Evolutionary conservation across 805 yeast species (phyloP), one percentile per base, ranked within the genome.

Genomic region (Candida taoyuanica): DNA sequence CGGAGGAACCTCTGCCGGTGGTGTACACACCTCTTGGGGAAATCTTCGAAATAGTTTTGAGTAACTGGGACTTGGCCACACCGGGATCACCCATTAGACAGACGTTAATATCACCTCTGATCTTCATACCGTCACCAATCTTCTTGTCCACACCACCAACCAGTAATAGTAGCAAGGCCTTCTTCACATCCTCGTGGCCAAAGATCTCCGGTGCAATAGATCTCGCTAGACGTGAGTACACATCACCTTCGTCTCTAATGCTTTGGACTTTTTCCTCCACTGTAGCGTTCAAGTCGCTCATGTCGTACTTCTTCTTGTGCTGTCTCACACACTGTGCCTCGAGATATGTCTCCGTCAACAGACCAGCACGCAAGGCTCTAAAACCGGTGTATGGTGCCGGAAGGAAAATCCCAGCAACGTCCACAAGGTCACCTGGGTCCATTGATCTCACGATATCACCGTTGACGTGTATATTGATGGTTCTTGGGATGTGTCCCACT

Each of bases 51-150:
- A 93, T 86, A 24, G 94, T 83, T 60, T 93, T 93, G 47, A 93
- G 70, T 56, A 93, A 69, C 71, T 93, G 98, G 3, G 98, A 93
- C 64, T 93, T 93, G 56, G 98, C 98, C 38, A 93, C 98, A 71
- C 98, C 98, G 29, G 98, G 98, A 58, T 93, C 98, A 53, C 98
- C 98, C 97, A 93, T 91, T 36, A 93, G 71, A 66, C 97, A 83
- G 39, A 93, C 76, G 57, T 93, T 93, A 51, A 93, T 85, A 60
- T 93, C 98, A 55, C 98, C 98, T 69, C 99, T 81, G 55, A 93
- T 93, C 56, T 83, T 79, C 86, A 93, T 79, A 49, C 99, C 99
- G 64, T 93, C 98, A 31, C 95, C 95, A 52, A 91, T 78, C 55
- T 80, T 85, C 60, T 93, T 93, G 34, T 95, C 85, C 31, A 89